phyloP scores from a whole-genome alignment of 2,329 filamentous ascomycete species.

The Epichloe coenophiala region DNA sequence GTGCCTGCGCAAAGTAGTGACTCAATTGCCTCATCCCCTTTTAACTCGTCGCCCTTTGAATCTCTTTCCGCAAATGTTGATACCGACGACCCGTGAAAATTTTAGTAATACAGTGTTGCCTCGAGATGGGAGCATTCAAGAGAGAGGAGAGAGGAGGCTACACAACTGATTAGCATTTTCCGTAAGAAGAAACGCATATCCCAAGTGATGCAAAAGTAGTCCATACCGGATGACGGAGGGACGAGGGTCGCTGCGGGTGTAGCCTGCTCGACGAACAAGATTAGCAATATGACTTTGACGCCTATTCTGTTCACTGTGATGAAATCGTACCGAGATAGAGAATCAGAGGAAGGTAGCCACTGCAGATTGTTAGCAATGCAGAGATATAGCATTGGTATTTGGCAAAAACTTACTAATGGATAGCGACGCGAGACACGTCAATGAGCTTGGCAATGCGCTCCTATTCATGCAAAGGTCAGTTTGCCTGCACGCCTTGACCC shows the following conservation, averaged over 20 bases:
- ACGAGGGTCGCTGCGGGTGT: constrained; percentile 85
- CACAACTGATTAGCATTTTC: constrained; percentile 11
- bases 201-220: not conserved
- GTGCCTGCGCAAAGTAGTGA: not conserved
- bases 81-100: not conserved
- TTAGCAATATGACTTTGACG: constrained; percentile 12
- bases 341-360: constrained; percentile 92
- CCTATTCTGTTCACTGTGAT: not conserved
- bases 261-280: constrained; percentile 42
- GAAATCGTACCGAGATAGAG: constrained; percentile 70
- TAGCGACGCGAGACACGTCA: constrained; percentile 80
- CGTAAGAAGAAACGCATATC: not conserved
- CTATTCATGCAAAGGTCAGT: constrained; percentile 29
- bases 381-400: not conserved
- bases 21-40: not conserved
- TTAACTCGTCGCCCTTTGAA: not conserved
- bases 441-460: constrained; percentile 97
- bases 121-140: constrained; percentile 24
- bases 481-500: not conserved
- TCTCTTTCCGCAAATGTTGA: not conserved
- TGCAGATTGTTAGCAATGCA: constrained; percentile 29
- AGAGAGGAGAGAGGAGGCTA: constrained; percentile 52
- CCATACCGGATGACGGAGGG: constrained; percentile 53
- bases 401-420: constrained; percentile 67
- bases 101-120: not conserved